Conservation (phyloP, 2,329 filamentous ascomycete genomes). For the Talaromyces verruculosus region DNA sequence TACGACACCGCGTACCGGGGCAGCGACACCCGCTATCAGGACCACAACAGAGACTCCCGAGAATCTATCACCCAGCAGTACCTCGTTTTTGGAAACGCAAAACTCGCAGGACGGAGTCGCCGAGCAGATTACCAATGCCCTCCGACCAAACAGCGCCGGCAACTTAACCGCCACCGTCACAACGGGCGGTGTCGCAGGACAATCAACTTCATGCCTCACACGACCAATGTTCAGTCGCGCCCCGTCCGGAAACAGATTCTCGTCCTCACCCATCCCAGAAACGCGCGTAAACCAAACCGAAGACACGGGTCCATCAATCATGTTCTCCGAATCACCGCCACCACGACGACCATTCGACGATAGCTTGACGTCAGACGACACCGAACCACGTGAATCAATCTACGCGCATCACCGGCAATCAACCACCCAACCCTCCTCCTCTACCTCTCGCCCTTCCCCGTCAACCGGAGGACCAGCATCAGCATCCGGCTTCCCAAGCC, state of each 20-base stretch:
- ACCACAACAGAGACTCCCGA: not conserved
- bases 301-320: conserved; percentile 67
- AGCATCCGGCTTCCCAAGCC: conserved; percentile 54
- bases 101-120: not conserved
- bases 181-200: not conserved
- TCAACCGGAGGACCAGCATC: not conserved
- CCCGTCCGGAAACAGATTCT: conserved; percentile 55
- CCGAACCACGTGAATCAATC: conserved; percentile 36
- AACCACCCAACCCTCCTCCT: conserved; percentile 24
- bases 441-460: conserved; percentile 11
- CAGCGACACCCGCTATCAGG: conserved; percentile 8
- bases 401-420: conserved; percentile 36
- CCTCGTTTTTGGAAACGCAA: not conserved
- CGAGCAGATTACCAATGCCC: not conserved
- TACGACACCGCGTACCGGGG: conserved; percentile 14
- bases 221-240: conserved; percentile 33
- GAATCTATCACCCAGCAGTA: conserved; percentile 3
- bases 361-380: not conserved
- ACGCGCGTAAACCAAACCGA: conserved; percentile 66
- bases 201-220: conserved; percentile 19
- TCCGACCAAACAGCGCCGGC: not conserved
- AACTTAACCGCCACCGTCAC: not conserved
- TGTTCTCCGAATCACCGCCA: conserved; percentile 62
- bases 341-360: conserved; percentile 23
- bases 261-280: conserved; percentile 70